Evolutionary conservation across 169 alveolate species (phyloP), one percentile per base, ranked within the genome.

Genomic region (Plasmodium cynomolgi): DNA sequence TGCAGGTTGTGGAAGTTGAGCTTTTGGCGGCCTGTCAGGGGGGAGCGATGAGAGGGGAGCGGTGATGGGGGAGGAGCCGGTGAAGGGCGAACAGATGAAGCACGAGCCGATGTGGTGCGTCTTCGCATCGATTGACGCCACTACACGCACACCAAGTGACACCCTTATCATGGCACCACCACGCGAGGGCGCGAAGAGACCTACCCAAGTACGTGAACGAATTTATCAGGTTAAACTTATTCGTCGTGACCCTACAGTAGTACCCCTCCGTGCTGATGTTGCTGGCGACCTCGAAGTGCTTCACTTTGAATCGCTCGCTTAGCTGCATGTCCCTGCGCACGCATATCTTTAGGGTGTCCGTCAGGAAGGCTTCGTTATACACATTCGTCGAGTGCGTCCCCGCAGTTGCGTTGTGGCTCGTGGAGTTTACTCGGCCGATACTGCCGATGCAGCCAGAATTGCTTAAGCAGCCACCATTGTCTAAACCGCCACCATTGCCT

Each of bases 171-270:
- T 44, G 62, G 62, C 62, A 26, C 62, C 62, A 50, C 26, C 17
- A 50, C 62, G 23, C 20, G 2, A 13, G 77, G 31, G 37, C 1
- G 8, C 17, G 33, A 11, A 23, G 77, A 26, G n/a, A 7, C 47
- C 41, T 86, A 86, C 93, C 93, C 81, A 86, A 54, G 44, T 86
- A 86, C 7, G 93, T 86, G 54, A 86, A 86, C 20, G 93, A 86
- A 37, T 77, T 86, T 86, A 86, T 86, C 81, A 75, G 68, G 83
- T 86, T 86, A 6, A 86, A 44, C 3, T 86, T 74, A 50, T 86
- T 86, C 2, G 93, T 86, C 23, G 93, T 86, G 44, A 86, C 80
- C 29, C 81, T 58, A 31, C 93, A 86, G 20, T 86, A 86, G 37
- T 86, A 86, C 6, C 93, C 93, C 17, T 86, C 44, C 37, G 86